Conservation (phyloP, 192 early-diverging fungal species). For the Oehlia diaphana region DNA sequence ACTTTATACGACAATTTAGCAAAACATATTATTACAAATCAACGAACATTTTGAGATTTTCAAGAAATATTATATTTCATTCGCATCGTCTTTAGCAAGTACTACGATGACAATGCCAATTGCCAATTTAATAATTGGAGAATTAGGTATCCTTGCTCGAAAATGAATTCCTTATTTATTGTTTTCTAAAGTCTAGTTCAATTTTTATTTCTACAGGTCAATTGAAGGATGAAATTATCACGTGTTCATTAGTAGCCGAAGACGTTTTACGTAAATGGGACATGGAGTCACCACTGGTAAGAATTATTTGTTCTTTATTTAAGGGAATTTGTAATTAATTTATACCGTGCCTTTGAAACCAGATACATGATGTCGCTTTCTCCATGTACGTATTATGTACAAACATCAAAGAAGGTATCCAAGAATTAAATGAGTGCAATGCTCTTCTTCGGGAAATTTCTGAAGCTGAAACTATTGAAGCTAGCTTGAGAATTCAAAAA, state of each 20-base stretch:
- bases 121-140: conserved; percentile 8
- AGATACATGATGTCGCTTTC: conserved; percentile 16
- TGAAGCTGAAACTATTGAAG: conserved; percentile 20
- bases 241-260: neutral
- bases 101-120: conserved; percentile 26
- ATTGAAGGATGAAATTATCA: conserved; percentile 11
- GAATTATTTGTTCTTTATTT: neutral
- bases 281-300: neutral
- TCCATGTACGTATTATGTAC: conserved; percentile 5
- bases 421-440: conserved; percentile 28
- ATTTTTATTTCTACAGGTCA: neutral
- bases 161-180: neutral
- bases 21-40: neutral
- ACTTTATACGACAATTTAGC: neutral
- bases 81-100: conserved; percentile 17
- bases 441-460: conserved; percentile 21
- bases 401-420: conserved; percentile 19
- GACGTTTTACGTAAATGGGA: neutral
- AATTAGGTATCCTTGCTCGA: neutral
- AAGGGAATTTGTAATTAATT: neutral
- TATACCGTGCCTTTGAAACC: neutral
- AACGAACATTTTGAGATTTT: conserved; percentile 17
- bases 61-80: conserved; percentile 15
- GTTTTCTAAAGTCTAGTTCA: neutral
- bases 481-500: conserved; percentile 26